Percentiles rank a stretch among this genome's conserved stretches.
Conservation (phyloP, 2,329 filamentous ascomycete genomes). For the Aureobasidium leucospermi region DNA sequence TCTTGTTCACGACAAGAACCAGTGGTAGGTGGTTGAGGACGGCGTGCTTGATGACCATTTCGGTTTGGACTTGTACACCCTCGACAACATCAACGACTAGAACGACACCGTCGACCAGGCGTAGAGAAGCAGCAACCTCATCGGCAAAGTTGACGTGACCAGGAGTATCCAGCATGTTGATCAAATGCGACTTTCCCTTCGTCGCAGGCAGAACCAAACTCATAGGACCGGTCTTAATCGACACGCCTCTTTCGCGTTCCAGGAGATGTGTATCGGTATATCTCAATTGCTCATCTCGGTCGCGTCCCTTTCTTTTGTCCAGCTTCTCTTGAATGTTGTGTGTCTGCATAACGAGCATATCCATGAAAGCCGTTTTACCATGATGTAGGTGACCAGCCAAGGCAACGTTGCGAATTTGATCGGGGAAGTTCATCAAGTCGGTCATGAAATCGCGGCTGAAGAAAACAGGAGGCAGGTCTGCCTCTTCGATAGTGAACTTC, state of each 20-base stretch:
- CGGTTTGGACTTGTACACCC: slow-evolving; percentile 96
- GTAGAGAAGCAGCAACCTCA: slow-evolving; percentile 81
- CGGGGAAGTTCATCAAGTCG: slow-evolving; percentile 91
- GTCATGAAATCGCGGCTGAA: slow-evolving; percentile 90
- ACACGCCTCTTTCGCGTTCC: slow-evolving; percentile 82
- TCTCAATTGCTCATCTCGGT: slow-evolving; percentile 78
- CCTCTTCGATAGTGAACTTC: slow-evolving; percentile 91
- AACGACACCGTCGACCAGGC: slow-evolving; percentile 85
- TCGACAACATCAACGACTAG: slow-evolving; percentile 94
- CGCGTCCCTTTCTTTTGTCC: slow-evolving; percentile 73
- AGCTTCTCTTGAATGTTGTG: slow-evolving; percentile 76
- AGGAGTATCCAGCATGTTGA: slow-evolving; percentile 93
- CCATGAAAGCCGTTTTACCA: slow-evolving; percentile 96
- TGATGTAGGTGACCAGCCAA: slow-evolving; percentile 91
- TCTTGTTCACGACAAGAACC: slow-evolving; percentile 90
- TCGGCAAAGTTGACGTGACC: slow-evolving; percentile 98
- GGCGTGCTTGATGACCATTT: slow-evolving; percentile 94
- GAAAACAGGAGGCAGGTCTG: slow-evolving; percentile 78
- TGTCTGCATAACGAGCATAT: slow-evolving; percentile 94
- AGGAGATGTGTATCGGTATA: slow-evolving; percentile 91
- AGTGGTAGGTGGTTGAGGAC: slow-evolving; percentile 83
- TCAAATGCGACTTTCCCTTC: slow-evolving; percentile 85
- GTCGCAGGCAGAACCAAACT: slow-evolving; percentile 81
- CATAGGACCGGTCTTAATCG: slow-evolving; percentile 91
- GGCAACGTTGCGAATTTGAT: slow-evolving; percentile 88